These are phyloP conservation scores for Hypocrella siamensis DNA, from an alignment of 2,329 filamentous ascomycete genomes.

Conservation along the genomic window DNA sequence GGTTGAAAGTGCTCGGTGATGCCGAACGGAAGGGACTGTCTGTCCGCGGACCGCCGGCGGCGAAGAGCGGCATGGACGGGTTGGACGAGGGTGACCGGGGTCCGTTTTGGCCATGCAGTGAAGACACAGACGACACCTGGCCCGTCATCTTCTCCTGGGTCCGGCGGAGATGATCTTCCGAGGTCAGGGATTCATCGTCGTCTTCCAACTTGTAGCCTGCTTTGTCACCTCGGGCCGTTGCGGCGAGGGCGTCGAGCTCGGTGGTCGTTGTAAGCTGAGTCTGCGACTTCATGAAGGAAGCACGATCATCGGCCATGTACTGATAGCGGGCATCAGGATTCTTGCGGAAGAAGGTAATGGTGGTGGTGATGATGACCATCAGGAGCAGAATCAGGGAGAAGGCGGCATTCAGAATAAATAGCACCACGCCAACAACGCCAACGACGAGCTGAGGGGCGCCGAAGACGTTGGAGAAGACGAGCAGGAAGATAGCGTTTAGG, in stretches of 20 bases:
- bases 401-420: conserved; percentile 76
- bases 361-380: conserved; percentile 50
- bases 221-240: conserved; percentile 76
- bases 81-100: conserved; percentile 21
- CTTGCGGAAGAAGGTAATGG: conserved; percentile 67
- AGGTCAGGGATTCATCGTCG: conserved; percentile 24
- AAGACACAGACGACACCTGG: conserved; percentile 13
- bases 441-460: conserved; percentile 69
- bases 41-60: conserved; percentile 18
- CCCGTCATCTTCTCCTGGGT: conserved; percentile 12
- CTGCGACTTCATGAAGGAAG: conserved; percentile 95
- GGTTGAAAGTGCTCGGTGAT: conserved; percentile 18
- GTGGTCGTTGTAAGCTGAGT: conserved; percentile 62
- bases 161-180: conserved; percentile 21
- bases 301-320: conserved; percentile 90
- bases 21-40: conserved; percentile 19
- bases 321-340: conserved; percentile 92
- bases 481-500: conserved; percentile 72
- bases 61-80: conserved; percentile 27
- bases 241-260: conserved; percentile 78
- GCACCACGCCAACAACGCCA: conserved; percentile 75
- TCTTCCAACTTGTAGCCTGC: conserved; percentile 29
- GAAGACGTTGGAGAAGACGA: conserved; percentile 81
- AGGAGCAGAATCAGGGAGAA: conserved; percentile 72
- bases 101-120: conserved; percentile 10